A percentile compares a stretch with the other conserved stretches of the same genome.
phyloP scores from a whole-genome alignment of 768 basidiomycete genomes.

The Rhodotorula graminis region DNA sequence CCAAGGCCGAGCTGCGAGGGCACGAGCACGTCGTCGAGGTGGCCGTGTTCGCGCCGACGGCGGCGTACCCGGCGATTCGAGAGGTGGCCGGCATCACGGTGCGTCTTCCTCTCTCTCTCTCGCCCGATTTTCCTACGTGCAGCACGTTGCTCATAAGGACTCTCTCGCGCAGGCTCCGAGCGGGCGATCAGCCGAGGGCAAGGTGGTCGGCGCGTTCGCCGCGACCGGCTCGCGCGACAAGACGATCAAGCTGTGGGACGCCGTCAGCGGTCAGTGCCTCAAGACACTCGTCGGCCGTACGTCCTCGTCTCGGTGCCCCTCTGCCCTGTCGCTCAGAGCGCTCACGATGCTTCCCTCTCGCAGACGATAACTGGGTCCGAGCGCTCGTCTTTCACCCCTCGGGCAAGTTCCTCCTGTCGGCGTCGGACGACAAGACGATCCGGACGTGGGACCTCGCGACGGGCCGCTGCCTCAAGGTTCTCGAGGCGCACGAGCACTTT shows the following conservation, averaged over 20 bases:
- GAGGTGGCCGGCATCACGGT: constrained; percentile 68
- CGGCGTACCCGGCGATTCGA: constrained; percentile 69
- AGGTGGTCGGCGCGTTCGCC: constrained; percentile 55
- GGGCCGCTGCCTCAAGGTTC: constrained; percentile 76
- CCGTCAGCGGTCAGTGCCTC: constrained; percentile 71
- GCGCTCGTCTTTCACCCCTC: constrained; percentile 82
- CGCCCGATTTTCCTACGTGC: not conserved
- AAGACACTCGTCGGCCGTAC: constrained; percentile 60
- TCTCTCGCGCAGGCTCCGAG: constrained; percentile 48
- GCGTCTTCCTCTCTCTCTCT: not conserved
- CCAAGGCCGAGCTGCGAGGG: constrained; percentile 75
- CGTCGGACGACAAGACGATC: constrained; percentile 85
- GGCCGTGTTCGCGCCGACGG: constrained; percentile 70
- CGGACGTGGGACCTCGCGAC: constrained; percentile 83
- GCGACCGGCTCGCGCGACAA: constrained; percentile 86
- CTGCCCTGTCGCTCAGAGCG: not conserved
- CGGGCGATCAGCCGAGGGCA: constrained; percentile 52
- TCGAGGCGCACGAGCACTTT: constrained; percentile 74
- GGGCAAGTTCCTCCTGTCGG: constrained; percentile 83
- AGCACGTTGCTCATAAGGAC: not conserved
- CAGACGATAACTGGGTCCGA: constrained; percentile 81
- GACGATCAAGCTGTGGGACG: constrained; percentile 86
- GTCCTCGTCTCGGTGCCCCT: not conserved
- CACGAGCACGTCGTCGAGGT: constrained; percentile 83
- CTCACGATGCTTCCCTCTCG: too few relatives aligned